Percentiles rank a stretch among this genome's conserved stretches.
Evolutionary conservation across 208 protist species (phyloP).

Genomic region (Leishmania lainsoni): DNA sequence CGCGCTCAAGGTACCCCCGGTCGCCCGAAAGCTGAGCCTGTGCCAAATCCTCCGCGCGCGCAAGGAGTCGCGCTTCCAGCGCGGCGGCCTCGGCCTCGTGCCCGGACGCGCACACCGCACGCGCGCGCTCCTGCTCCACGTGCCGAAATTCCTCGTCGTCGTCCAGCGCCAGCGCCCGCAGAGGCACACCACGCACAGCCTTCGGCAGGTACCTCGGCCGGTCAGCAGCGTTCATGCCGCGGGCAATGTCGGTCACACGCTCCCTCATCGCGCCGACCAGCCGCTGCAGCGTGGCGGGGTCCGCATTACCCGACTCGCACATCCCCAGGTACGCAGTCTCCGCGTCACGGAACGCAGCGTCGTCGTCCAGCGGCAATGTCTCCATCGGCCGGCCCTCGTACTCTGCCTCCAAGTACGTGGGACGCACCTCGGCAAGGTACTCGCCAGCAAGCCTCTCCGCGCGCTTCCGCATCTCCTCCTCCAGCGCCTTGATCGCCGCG

Average conservation of each 20-base stretch:
- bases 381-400: conserved; percentile 44
- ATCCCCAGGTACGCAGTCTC: conserved; percentile 44
- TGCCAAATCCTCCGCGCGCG: conserved; percentile 48
- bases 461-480: conserved; percentile 42
- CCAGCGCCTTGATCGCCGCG: conserved; percentile 33
- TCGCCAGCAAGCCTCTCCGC: conserved; percentile 22
- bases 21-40: conserved; percentile 32
- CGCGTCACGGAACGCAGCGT: conserved; percentile 43
- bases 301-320: conserved; percentile 26
- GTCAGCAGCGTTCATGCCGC: conserved; percentile 47
- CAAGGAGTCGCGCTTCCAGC: conserved; percentile 24
- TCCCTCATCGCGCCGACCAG: conserved; percentile 42
- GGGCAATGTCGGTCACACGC: conserved; percentile 47
- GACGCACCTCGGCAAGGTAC: conserved; percentile 24
- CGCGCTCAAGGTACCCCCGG: not conserved
- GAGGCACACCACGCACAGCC: conserved; percentile 46
- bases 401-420: conserved; percentile 37
- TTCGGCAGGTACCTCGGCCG: conserved; percentile 40
- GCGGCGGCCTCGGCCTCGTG: conserved; percentile 22
- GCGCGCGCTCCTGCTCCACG: conserved; percentile 44
- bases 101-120: conserved; percentile 33
- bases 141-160: conserved; percentile 46
- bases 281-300: conserved; percentile 24
- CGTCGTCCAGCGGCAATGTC: conserved; percentile 42
- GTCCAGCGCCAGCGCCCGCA: conserved; percentile 49